Evolutionary conservation across 495 filamentous ascomycete genomes (phyloP), one percentile per base, ranked within the genome.

Genomic region (Penicillium dipodomyicola): DNA sequence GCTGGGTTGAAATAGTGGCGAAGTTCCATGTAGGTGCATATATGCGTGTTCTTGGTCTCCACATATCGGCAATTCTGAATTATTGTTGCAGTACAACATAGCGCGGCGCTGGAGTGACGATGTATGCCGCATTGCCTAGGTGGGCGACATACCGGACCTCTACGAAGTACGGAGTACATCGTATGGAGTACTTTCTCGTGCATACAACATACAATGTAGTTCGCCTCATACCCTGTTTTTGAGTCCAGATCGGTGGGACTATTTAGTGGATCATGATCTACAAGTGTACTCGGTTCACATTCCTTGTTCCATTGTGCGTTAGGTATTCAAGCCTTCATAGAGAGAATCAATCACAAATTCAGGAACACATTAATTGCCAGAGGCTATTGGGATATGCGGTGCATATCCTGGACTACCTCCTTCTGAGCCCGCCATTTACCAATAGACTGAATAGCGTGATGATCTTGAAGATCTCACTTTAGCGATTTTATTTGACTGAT

Each of bases 211-310:
- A 37, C 6, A n/a, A 17, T 17, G 15, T 17, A 39, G n/a, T 25
- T 41, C 23, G 49, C 14, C 22, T 50, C 10, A 11, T 3, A 25
- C 48, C 49, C 35, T 51, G 12, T 25, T 51, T 51, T 51, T 51
- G 14, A 17, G 19, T 23, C 48, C 22, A 27, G 6, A n/a, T 9
- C 35, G 35, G 35, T n/a, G 35, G 17, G 17, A 17, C 35, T 39
- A 39, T 39, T 17, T 39, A 39, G 35, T 39, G 35, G 35, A 39
- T n/a, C 19, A 37, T 23, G 47, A 49, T 49, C 30, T 19, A 49
- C 48, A 25, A 7, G n/a, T 9, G 15, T 48, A 32, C 44, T 46
- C 23, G 23, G 30, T 39, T 9, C n/a, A 17, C 35, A 39, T 39
- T 39, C 15, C 8, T 39, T 39, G 1, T 39, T 39, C 35, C 8